Conservation (phyloP, 225 moss, liverwort and hornwort genomes). For the Marchantia polymorpha region DNA sequence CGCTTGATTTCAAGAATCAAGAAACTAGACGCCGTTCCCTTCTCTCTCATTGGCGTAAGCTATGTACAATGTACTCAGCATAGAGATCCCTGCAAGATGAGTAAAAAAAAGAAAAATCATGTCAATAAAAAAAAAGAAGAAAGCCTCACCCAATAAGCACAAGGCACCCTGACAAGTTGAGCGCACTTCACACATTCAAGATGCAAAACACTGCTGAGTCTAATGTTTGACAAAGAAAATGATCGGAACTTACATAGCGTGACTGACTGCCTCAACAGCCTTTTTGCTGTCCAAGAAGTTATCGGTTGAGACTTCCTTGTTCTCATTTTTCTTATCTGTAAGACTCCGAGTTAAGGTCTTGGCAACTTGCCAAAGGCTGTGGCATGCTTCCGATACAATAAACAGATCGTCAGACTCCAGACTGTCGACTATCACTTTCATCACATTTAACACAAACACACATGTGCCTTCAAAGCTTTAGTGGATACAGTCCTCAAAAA, state of each 20-base stretch:
- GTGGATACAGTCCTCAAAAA: constrained; percentile 58
- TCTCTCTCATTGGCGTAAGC: constrained; percentile 32
- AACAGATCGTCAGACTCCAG: neutral
- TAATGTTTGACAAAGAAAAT: neutral
- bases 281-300: constrained; percentile 26
- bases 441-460: neutral
- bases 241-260: constrained; percentile 23
- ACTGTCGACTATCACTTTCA: no score
- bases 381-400: neutral
- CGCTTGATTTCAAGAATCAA: constrained; percentile 13
- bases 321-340: constrained; percentile 37
- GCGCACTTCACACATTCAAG: neutral
- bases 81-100: constrained; percentile 34
- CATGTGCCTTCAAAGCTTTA: neutral
- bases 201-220: neutral
- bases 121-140: constrained; percentile 16
- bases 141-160: neutral
- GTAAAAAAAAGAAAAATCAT: neutral
- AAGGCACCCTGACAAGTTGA: neutral
- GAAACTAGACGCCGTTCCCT: constrained; percentile 11
- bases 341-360: constrained; percentile 1
- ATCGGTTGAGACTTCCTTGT: constrained; percentile 29
- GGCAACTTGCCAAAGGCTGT: neutral
- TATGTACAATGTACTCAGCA: constrained; percentile 35
- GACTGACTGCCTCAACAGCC: constrained; percentile 22